Evolutionary conservation across 2,329 filamentous ascomycete genomes (phyloP).

Genomic region (Penicillium sp.): DNA sequence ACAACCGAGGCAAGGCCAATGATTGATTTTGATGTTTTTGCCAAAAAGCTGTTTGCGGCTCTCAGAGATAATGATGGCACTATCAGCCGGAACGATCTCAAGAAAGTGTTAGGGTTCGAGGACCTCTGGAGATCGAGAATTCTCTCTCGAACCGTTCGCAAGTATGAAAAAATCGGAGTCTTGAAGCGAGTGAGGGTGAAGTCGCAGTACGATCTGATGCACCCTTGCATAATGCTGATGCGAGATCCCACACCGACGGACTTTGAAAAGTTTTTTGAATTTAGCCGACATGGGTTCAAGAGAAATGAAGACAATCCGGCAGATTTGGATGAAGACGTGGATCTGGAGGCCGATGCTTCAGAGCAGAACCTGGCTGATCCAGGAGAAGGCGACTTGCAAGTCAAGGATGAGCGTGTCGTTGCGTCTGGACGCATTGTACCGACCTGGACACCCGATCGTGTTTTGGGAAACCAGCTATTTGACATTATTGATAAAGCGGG

Average conservation of each 20-base stretch:
- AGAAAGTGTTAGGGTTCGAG: constrained; percentile 45
- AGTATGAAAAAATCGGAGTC: constrained; percentile 48
- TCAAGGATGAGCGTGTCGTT: constrained; percentile 24
- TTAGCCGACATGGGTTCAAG: constrained; percentile 28
- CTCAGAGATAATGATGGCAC: constrained; percentile 48
- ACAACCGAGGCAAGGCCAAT: constrained; percentile 24
- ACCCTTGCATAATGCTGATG: constrained; percentile 46
- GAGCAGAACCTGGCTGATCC: constrained; percentile 5
- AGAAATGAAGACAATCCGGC: constrained; percentile 25
- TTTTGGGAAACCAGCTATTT: constrained; percentile 54
- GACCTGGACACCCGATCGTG: constrained; percentile 56
- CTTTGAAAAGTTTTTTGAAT: constrained; percentile 41
- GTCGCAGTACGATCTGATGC: constrained; percentile 43
- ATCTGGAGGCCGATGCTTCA: constrained; percentile 20
- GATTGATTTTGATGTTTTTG: constrained; percentile 53
- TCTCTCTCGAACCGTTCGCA: constrained; percentile 44
- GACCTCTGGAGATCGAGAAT: constrained; percentile 42
- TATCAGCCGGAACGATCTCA: constrained; percentile 54
- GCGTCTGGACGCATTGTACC: constrained; percentile 44
- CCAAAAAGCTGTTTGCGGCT: constrained; percentile 48
- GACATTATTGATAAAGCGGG: constrained; percentile 51
- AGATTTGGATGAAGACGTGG: constrained; percentile 38
- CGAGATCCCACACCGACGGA: constrained; percentile 43
- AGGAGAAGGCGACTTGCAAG: constrained; percentile 13
- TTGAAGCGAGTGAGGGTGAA: constrained; percentile 45